These are phyloP conservation scores for Aspergillus neotritici DNA, from an alignment of 2,329 filamentous ascomycete genomes.

Conservation along the genomic window DNA sequence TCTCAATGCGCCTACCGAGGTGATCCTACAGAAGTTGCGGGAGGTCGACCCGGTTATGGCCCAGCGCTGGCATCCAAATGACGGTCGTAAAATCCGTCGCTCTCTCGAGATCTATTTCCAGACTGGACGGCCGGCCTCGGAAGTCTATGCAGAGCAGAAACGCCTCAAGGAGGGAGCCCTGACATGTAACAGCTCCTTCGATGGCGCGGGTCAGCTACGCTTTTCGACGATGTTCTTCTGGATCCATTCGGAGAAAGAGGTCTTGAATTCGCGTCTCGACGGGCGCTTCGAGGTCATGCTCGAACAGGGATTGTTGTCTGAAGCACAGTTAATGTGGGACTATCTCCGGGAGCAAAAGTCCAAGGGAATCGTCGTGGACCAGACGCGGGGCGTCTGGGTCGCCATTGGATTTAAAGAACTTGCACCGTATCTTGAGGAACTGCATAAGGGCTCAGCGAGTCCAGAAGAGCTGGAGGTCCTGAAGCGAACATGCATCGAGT, in stretches of 20 bases:
- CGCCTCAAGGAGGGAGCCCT: conserved; percentile 20
- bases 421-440: conserved; percentile 60
- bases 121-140: conserved; percentile 74
- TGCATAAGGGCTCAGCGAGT: conserved; percentile 19
- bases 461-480: conserved; percentile 49
- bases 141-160: conserved; percentile 77
- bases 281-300: conserved; percentile 81
- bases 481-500: conserved; percentile 58
- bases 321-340: conserved; percentile 52
- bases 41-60: conserved; percentile 89
- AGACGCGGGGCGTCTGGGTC: conserved; percentile 84
- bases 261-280: conserved; percentile 66
- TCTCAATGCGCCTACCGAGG: conserved; percentile 63
- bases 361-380: conserved; percentile 57
- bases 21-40: conserved; percentile 65
- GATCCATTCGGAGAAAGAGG: conserved; percentile 69
- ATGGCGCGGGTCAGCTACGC: conserved; percentile 35
- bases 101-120: conserved; percentile 86
- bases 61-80: conserved; percentile 86
- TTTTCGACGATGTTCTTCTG: conserved; percentile 70
- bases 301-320: conserved; percentile 55
- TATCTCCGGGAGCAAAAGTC: conserved; percentile 43
- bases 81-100: conserved; percentile 79
- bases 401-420: conserved; percentile 96
- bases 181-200: conserved; percentile 14